Evolutionary conservation across 306 rosid species (phyloP), one percentile per base, ranked within the genome.

Genomic region (Trifolium fragiferum): DNA sequence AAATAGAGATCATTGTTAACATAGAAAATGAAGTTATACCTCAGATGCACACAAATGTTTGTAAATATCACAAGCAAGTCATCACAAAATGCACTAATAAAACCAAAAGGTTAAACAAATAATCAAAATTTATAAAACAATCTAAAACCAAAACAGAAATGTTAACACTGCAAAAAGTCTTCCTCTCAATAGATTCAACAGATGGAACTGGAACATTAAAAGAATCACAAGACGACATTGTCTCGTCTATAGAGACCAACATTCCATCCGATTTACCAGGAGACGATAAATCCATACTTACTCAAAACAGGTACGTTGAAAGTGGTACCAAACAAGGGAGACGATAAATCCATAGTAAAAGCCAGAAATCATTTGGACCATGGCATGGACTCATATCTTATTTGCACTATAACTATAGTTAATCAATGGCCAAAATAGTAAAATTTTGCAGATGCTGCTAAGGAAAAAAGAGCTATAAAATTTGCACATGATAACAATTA

Each of bases 31-130:
- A 62, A 37, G 30, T 4, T 74, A 30, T 40, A 90, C 98, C 97
- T 94, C 97, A 60, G 98, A 88, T 33, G 93, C 93, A 20, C 96
- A 95, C 51, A 91, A 80, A 70, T 94, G 96, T 84, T 88, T 86
- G 90, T 94, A 94, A 70, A 94, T 94, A 61, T 94, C 98, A 87
- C 98, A 91, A 78, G 98, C 97, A 79, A 85, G 44, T 32, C 9
- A 50, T 20, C 10, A 23, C 4, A 73, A 50, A 69, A 63, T 15
- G n/a, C 55, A 37, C 16, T 19, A n/a, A n/a, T n/a, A n/a, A n/a
- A n/a, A n/a, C n/a, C n/a, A n/a, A n/a, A n/a, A n/a, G n/a, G n/a
- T n/a, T n/a, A n/a, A n/a, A n/a, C n/a, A n/a, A n/a, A n/a, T n/a
- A 49, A 66, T 41, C 37, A 41, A 10, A 20, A 55, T 55, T 10